phyloP scores from a whole-genome alignment of 164 flowering plant species.

The Stephania japonica region DNA sequence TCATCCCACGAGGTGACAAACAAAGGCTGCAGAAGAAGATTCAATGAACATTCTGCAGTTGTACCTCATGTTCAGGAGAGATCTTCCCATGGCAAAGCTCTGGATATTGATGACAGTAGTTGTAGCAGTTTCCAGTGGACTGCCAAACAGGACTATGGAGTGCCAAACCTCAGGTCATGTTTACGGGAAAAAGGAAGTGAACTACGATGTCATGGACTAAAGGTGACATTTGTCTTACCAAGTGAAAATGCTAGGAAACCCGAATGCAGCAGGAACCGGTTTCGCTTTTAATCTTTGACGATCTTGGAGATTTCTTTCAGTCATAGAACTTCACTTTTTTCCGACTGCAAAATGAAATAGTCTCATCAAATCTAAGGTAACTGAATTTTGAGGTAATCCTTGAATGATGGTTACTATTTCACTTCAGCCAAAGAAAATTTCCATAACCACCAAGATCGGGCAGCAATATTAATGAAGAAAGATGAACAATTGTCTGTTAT shows the following conservation, averaged over 20 bases:
- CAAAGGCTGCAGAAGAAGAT: neutral
- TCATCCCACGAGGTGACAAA: neutral
- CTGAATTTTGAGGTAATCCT: neutral
- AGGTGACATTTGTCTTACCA: conserved; percentile 26
- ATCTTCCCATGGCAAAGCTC: neutral
- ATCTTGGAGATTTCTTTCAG: neutral
- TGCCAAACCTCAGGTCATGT: conserved; percentile 24
- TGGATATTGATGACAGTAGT: neutral
- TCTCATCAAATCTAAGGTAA: neutral
- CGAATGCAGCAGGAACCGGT: neutral
- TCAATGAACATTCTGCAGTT: neutral
- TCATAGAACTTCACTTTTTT: neutral
- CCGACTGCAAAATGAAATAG: neutral
- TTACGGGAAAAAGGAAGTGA: conserved; percentile 25
- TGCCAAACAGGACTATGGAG: neutral
- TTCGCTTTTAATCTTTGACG: neutral
- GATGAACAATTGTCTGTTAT: neutral
- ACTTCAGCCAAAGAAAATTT: neutral
- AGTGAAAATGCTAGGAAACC: conserved; percentile 21
- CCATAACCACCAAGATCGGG: neutral
- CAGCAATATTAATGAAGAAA: neutral
- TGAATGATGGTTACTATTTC: neutral
- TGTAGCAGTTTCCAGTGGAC: neutral
- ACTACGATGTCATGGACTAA: conserved; percentile 17
- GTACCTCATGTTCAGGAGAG: neutral